Percentiles rank a stretch among this genome's conserved stretches.
Conservation (phyloP, 345 rosid species). For the Alliaria petiolata region DNA sequence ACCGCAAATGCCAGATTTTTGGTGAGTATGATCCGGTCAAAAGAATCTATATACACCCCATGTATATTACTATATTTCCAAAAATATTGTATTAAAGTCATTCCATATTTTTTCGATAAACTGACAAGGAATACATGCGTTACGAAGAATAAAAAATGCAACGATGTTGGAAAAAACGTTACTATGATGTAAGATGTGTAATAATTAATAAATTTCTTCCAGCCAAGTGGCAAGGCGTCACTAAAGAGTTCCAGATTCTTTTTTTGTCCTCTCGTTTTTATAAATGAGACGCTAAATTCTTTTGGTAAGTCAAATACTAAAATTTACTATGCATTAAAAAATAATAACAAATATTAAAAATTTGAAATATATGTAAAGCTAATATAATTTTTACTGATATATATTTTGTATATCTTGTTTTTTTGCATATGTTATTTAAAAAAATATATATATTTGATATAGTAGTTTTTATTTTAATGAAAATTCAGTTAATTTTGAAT, state of each 20-base stretch:
- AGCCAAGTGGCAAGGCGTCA: neutral
- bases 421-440: no score
- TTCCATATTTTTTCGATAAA: neutral
- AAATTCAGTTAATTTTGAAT: no score
- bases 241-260: constrained; percentile 18
- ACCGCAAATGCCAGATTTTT: no score
- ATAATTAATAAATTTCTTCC: neutral
- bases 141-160: constrained; percentile 10
- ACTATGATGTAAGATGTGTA: neutral
- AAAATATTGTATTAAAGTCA: neutral
- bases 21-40: neutral
- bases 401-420: no score
- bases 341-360: neutral
- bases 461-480: no score
- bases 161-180: constrained; percentile 4
- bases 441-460: no score
- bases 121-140: constrained; percentile 1
- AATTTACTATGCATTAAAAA: neutral
- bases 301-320: neutral
- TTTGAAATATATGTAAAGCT: neutral
- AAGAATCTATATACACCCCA: neutral
- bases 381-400: no score
- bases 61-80: neutral
- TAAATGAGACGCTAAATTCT: neutral
- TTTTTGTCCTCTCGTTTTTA: neutral